Percentiles rank a stretch among this genome's conserved stretches.
Conservation (phyloP, 768 basidiomycete genomes). For the Leccinum variicolor region DNA sequence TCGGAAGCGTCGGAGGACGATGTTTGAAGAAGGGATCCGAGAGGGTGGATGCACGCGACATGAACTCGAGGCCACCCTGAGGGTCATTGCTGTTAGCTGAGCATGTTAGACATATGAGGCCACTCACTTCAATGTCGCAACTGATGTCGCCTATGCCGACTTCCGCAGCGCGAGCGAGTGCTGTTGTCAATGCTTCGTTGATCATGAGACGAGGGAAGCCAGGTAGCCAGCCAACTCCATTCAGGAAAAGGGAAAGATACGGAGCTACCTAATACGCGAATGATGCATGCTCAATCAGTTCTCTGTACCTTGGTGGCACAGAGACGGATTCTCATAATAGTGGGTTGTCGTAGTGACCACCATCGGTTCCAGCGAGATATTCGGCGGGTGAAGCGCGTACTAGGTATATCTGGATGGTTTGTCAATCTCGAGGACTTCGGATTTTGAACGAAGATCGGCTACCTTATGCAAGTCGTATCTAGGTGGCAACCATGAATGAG, state of each 20-base stretch:
- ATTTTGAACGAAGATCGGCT: background rate
- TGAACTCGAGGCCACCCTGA: conserved; percentile 83
- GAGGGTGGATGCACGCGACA: conserved; percentile 73
- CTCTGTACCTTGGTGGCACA: conserved; percentile 58
- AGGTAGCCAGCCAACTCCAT: conserved; percentile 82
- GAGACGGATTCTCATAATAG: conserved; percentile 71
- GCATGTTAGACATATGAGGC: background rate
- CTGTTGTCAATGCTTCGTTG: conserved; percentile 52
- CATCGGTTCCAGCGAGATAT: conserved; percentile 61
- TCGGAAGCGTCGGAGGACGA: conserved; percentile 39
- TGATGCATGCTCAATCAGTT: background rate
- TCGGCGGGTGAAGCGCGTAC: conserved; percentile 66
- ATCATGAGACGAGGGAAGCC: conserved; percentile 79
- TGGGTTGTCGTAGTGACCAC: conserved; percentile 52
- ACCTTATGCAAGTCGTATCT: conserved; percentile 65
- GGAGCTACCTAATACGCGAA: conserved; percentile 64
- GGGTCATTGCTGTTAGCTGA: background rate
- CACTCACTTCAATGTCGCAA: conserved; percentile 73
- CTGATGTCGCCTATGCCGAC: conserved; percentile 81
- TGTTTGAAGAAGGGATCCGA: conserved; percentile 67
- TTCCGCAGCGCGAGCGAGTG: conserved; percentile 46
- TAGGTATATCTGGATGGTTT: conserved; percentile 61
- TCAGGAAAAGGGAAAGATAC: conserved; percentile 79
- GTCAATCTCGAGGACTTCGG: background rate
- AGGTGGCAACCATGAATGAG: background rate